Conservation (phyloP, 2,329 filamentous ascomycete genomes). For the Clarireedia paspali region DNA sequence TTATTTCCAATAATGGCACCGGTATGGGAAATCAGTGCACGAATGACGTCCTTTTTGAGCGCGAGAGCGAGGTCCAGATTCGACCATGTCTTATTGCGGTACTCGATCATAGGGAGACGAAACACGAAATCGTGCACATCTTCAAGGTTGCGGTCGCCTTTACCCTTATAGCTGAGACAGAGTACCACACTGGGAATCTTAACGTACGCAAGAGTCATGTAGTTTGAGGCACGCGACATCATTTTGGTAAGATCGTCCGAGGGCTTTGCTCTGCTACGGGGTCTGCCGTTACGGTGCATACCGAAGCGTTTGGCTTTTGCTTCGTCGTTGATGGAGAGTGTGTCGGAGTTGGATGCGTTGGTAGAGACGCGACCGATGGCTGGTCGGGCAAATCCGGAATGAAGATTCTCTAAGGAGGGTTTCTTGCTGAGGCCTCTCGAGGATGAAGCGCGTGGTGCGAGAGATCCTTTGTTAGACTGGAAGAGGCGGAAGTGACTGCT, state of each 20-base stretch:
- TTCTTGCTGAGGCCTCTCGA: constrained; percentile 25
- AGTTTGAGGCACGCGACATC: constrained; percentile 90
- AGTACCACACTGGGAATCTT: constrained; percentile 92
- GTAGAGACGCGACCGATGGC: constrained; percentile 22
- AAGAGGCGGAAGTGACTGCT: constrained; percentile 36
- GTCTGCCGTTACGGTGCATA: constrained; percentile 40
- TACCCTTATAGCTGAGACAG: constrained; percentile 94
- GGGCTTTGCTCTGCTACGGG: constrained; percentile 50
- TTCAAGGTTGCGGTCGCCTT: constrained; percentile 88
- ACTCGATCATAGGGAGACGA: constrained; percentile 87
- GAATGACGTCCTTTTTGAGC: constrained; percentile 89
- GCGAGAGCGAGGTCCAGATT: constrained; percentile 90
- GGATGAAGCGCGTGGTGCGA: constrained; percentile 12
- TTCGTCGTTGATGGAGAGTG: constrained; percentile 25
- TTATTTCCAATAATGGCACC: constrained; percentile 98
- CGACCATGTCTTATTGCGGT: constrained; percentile 98
- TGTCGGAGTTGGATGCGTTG: constrained; percentile 16
- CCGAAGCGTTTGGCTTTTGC: constrained; percentile 44
- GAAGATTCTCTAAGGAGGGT: constrained; percentile 27
- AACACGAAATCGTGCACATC: constrained; percentile 98
- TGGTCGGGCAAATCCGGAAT: constrained; percentile 20
- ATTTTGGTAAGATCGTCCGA: constrained; percentile 93
- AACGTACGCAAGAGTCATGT: constrained; percentile 95
- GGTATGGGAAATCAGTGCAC: constrained; percentile 88
- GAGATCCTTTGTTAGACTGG: constrained; percentile 30